A percentile compares a stretch with the other conserved stretches of the same genome.
Evolutionary conservation across 192 early-diverging fungal species (phyloP).

Genomic region (Helicostylum pulchrum): DNA sequence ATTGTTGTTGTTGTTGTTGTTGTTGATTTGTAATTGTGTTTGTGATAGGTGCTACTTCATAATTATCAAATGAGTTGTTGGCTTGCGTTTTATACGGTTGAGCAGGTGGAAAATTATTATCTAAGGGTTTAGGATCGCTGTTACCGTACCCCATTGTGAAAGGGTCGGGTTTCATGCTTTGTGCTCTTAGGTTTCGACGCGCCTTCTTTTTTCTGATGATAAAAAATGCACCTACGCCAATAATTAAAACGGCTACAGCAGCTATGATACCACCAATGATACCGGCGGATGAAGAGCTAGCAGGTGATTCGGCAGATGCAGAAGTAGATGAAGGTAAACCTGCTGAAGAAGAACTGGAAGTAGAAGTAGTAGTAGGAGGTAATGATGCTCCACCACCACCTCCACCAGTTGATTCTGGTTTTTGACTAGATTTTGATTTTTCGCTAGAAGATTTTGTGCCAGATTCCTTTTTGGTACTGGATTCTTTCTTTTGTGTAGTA

Average conservation of each 20-base stretch:
- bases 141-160: constrained; percentile 33
- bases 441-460: no score
- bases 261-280: constrained; percentile 35
- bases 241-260: constrained; percentile 13
- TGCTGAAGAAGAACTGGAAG: neutral
- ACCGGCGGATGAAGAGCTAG: constrained; percentile 11
- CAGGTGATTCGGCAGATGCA: neutral
- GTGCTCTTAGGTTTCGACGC: constrained; percentile 2
- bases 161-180: constrained; percentile 12
- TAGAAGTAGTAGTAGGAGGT: neutral
- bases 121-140: constrained; percentile 6
- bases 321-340: neutral
- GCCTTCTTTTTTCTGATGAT: constrained; percentile 10
- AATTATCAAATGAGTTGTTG: neutral
- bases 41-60: neutral
- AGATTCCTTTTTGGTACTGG: no score
- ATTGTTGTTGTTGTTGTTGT: neutral
- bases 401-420: no score
- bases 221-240: constrained; percentile 23
- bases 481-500: no score
- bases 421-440: no score
- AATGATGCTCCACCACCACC: no score
- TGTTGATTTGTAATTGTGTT: neutral
- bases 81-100: constrained; percentile 1
- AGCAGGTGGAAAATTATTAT: constrained; percentile 2